phyloP scores from a whole-genome alignment of 805 yeast genomes.

The Priceomyces melissophilus region DNA sequence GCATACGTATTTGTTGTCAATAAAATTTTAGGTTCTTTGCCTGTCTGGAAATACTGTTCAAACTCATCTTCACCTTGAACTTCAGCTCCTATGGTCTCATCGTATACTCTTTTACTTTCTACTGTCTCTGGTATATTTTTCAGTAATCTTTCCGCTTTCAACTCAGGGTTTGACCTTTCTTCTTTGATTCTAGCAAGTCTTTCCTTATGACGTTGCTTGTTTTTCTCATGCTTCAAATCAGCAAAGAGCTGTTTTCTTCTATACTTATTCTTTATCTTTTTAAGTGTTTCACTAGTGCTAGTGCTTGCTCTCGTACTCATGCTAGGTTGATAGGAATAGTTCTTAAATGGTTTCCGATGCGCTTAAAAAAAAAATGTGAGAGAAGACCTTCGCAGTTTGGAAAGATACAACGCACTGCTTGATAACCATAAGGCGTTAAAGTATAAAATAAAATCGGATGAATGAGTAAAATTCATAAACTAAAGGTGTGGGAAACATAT shows the following conservation, averaged over 20 bases:
- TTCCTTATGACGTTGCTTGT: conserved; percentile 71
- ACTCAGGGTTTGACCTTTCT: conserved; percentile 78
- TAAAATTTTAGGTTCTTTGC: conserved; percentile 67
- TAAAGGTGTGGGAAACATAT: conserved; percentile 16
- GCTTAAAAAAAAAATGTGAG: neutral
- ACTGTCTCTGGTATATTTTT: conserved; percentile 79
- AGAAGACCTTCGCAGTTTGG: neutral
- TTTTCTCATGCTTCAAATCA: conserved; percentile 67
- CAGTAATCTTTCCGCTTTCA: conserved; percentile 73
- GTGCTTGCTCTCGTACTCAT: conserved; percentile 11
- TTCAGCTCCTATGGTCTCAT: conserved; percentile 71
- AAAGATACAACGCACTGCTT: neutral
- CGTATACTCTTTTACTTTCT: conserved; percentile 79
- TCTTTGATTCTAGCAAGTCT: conserved; percentile 84
- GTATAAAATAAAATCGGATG: neutral
- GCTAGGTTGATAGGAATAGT: neutral
- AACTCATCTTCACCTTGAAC: conserved; percentile 66
- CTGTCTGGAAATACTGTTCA: conserved; percentile 50
- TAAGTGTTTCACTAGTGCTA: conserved; percentile 26
- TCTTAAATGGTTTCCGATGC: neutral
- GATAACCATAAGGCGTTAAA: neutral
- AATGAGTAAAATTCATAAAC: neutral
- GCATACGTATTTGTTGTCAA: conserved; percentile 89
- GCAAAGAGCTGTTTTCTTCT: conserved; percentile 77
- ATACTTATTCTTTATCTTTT: conserved; percentile 67